Percentiles rank a stretch among this genome's conserved stretches.
Evolutionary conservation across 2,329 filamentous ascomycete species (phyloP).

Genomic region (Lasiodiplodia citricola): DNA sequence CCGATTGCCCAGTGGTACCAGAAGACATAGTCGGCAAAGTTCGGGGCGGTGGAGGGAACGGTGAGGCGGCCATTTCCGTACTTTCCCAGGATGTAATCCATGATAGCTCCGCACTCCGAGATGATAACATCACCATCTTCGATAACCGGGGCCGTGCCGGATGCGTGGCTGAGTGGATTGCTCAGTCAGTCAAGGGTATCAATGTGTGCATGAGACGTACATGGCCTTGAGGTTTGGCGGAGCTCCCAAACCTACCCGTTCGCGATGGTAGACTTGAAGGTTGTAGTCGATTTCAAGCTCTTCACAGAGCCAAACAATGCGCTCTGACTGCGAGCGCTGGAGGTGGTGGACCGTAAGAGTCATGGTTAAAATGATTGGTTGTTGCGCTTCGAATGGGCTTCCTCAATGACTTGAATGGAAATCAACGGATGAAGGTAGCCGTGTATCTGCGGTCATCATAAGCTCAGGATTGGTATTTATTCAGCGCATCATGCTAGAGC

Average conservation of each 20-base stretch:
- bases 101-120: conserved; percentile 64
- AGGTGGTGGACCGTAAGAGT: conserved; percentile 44
- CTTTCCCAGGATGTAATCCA: conserved; percentile 66
- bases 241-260: conserved; percentile 42
- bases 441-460: too few species aligned
- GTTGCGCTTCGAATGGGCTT: too few species aligned
- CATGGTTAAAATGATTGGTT: not conserved
- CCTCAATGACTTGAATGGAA: too few species aligned
- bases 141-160: conserved; percentile 66
- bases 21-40: conserved; percentile 67
- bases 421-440: too few species aligned
- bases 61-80: conserved; percentile 52
- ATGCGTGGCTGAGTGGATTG: conserved; percentile 47
- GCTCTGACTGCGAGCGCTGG: conserved; percentile 64
- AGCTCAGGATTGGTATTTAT: too few species aligned
- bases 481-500: too few species aligned
- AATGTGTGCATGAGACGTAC: not conserved
- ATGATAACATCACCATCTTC: conserved; percentile 61
- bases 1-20: conserved; percentile 65
- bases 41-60: conserved; percentile 50
- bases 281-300: conserved; percentile 64
- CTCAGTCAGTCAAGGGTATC: conserved; percentile 28
- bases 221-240: conserved; percentile 37
- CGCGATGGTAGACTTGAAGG: conserved; percentile 53
- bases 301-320: conserved; percentile 68